These are phyloP conservation scores for Crotalaria pallida DNA, from an alignment of 306 rosid species.

Conservation along the genomic window DNA sequence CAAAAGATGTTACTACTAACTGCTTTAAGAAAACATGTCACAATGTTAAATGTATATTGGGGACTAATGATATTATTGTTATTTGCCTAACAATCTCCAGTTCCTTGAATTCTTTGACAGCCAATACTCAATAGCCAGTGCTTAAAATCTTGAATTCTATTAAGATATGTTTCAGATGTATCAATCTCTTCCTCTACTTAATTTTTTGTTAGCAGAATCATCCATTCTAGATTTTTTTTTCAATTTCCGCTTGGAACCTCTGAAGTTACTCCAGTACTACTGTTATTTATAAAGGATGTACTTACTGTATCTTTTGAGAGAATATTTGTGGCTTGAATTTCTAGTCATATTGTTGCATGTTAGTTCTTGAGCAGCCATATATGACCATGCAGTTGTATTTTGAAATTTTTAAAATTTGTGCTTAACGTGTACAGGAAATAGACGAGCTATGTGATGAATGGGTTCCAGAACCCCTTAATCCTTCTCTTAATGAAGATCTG, in stretches of 20 bases:
- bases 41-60: constrained; percentile 3
- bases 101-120: background rate
- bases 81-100: background rate
- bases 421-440: constrained; percentile 58
- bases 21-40: background rate
- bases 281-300: background rate
- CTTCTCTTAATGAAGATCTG: constrained; percentile 63
- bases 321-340: background rate
- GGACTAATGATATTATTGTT: constrained; percentile 7
- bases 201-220: background rate
- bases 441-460: constrained; percentile 92
- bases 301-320: background rate
- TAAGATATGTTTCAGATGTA: background rate
- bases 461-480: constrained; percentile 93
- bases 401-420: background rate
- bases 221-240: background rate
- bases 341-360: background rate
- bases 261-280: background rate
- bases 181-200: background rate
- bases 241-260: background rate
- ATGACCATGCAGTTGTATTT: background rate
- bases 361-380: background rate
- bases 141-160: constrained; percentile 5
- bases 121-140: background rate
- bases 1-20: background rate